phyloP scores from a whole-genome alignment of 768 basidiomycete genomes.

The Lactifluus rugatus region DNA sequence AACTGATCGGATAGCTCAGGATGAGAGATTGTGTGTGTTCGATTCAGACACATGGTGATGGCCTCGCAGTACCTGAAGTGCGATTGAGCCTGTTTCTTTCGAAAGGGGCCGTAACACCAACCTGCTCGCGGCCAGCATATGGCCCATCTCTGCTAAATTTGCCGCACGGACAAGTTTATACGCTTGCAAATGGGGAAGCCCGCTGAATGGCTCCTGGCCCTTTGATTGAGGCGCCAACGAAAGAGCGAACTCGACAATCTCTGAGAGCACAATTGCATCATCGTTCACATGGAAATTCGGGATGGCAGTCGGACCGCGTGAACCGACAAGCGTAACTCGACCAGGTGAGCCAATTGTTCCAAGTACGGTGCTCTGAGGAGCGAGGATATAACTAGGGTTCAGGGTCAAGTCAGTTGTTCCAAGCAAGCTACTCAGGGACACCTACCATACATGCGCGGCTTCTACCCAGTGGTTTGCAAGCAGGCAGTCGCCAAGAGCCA shows the following conservation, averaged over 20 bases:
- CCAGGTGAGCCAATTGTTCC: conserved; percentile 59
- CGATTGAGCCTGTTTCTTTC: neutral
- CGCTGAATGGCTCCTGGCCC: conserved; percentile 78
- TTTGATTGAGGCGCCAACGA: conserved; percentile 64
- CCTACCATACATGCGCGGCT: conserved; percentile 89
- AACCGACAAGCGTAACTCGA: conserved; percentile 67
- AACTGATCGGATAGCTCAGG: conserved; percentile 60
- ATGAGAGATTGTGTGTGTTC: conserved; percentile 59
- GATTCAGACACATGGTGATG: conserved; percentile 55
- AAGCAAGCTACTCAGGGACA: conserved; percentile 8
- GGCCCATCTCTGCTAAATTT: conserved; percentile 71
- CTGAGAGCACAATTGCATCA: conserved; percentile 76
- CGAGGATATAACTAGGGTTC: conserved; percentile 64
- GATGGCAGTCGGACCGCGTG: conserved; percentile 42
- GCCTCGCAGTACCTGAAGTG: conserved; percentile 87
- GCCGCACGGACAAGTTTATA: conserved; percentile 77
- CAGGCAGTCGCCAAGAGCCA: conserved; percentile 80
- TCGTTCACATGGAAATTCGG: conserved; percentile 51
- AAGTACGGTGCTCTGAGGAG: conserved; percentile 68
- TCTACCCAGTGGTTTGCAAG: conserved; percentile 59
- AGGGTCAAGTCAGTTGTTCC: neutral
- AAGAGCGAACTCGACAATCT: conserved; percentile 85
- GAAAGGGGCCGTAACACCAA: conserved; percentile 27
- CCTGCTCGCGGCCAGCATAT: conserved; percentile 69
- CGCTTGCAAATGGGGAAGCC: conserved; percentile 78